Evolutionary conservation across 106 monocot genomes (phyloP).

Genomic region (Dactylorhiza incarnata): DNA sequence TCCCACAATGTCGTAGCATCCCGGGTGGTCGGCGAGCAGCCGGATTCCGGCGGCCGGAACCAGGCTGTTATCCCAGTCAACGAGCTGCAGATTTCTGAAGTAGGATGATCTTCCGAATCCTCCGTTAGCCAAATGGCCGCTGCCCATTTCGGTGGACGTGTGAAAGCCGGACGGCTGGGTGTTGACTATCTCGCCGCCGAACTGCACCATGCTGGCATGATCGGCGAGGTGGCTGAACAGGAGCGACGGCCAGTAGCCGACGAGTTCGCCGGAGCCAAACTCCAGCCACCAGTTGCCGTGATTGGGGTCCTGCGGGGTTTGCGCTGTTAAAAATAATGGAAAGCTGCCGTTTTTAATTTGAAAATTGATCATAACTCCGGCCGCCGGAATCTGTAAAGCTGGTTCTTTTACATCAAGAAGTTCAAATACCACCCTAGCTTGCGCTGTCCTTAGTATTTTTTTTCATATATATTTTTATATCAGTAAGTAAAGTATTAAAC

Average conservation of each 20-base stretch:
- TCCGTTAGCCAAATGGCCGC: slow-evolving; percentile 70
- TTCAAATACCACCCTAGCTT: too few species aligned
- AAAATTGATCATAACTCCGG: too few species aligned
- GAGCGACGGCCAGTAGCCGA: slow-evolving; percentile 77
- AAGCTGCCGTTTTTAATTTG: too few species aligned
- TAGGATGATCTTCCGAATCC: slow-evolving; percentile 77
- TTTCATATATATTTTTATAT: too few species aligned
- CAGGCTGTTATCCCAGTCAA: slow-evolving; percentile 89
- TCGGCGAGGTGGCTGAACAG: slow-evolving; percentile 58
- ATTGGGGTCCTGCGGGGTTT: slow-evolving; percentile 57
- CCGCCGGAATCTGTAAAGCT: too few species aligned
- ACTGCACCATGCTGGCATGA: slow-evolving; percentile 71
- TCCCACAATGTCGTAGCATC: slow-evolving; percentile 70
- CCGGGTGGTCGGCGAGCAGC: slow-evolving; percentile 67
- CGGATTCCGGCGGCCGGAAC: slow-evolving; percentile 40
- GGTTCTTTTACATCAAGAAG: too few species aligned
- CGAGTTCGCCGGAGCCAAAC: slow-evolving; percentile 58
- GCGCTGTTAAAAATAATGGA: neutral
- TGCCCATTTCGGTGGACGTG: slow-evolving; percentile 89
- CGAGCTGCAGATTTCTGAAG: slow-evolving; percentile 79
- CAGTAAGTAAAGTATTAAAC: too few species aligned
- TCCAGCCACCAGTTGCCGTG: slow-evolving; percentile 98
- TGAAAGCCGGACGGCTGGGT: slow-evolving; percentile 48
- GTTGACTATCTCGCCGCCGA: slow-evolving; percentile 70
- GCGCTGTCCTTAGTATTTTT: too few species aligned